Conservation (phyloP, 2,329 filamentous ascomycete genomes). For the Aspergillus neotritici region DNA sequence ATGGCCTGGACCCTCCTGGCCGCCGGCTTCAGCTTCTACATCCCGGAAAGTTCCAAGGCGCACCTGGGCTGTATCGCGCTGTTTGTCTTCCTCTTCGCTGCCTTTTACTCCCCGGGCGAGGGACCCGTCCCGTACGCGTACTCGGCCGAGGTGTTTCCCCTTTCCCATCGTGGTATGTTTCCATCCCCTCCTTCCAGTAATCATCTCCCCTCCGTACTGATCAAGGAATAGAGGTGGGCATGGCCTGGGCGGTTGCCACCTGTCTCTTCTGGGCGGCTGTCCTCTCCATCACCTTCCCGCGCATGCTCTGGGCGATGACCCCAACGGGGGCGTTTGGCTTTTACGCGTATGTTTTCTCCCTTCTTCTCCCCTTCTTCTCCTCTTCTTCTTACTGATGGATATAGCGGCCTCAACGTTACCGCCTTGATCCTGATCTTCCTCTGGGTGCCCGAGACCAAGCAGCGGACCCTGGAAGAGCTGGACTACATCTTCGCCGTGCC, state of each 20-base stretch:
- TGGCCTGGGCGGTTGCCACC: conserved; percentile 43
- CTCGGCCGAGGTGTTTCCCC: conserved; percentile 51
- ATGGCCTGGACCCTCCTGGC: conserved; percentile 64
- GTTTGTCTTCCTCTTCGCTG: conserved; percentile 61
- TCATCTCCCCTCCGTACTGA: not conserved
- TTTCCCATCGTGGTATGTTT: conserved; percentile 47
- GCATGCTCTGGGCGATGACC: conserved; percentile 44
- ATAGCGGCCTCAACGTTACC: conserved; percentile 50
- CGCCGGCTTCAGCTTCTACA: conserved; percentile 55
- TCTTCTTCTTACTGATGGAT: not conserved
- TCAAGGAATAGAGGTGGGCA: conserved; percentile 40
- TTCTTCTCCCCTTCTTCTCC: not conserved
- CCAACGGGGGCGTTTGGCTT: conserved; percentile 56
- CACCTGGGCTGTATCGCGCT: conserved; percentile 53
- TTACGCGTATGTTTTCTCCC: conserved; percentile 42
- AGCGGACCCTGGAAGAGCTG: conserved; percentile 52
- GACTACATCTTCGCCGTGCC: conserved; percentile 57
- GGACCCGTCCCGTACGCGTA: conserved; percentile 52
- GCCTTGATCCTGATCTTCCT: conserved; percentile 61
- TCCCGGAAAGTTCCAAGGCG: conserved; percentile 38
- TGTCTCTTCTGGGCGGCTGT: conserved; percentile 47
- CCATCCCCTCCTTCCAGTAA: too few species aligned
- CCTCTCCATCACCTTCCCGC: conserved; percentile 48
- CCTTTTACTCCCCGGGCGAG: conserved; percentile 61
- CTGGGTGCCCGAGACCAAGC: conserved; percentile 53